Evolutionary conservation across 768 basidiomycete genomes (phyloP).

Genomic region (Podaxis pistillaris): DNA sequence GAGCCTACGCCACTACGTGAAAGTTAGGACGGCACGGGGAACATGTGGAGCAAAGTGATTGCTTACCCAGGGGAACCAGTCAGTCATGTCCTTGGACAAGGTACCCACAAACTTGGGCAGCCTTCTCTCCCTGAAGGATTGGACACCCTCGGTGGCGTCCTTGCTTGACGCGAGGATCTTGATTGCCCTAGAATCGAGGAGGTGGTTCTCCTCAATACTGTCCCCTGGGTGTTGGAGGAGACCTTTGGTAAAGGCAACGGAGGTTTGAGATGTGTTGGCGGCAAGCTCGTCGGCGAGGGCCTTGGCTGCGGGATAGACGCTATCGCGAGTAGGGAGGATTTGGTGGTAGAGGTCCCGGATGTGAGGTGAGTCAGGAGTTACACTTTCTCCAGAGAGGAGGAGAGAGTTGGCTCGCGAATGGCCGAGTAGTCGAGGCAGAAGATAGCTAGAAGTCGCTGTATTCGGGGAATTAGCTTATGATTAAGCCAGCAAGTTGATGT

Average conservation of each 20-base stretch:
- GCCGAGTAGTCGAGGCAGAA: slow-evolving; percentile 55
- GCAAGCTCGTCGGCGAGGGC: slow-evolving; percentile 52
- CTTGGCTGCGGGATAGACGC: slow-evolving; percentile 51
- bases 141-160: slow-evolving; percentile 48
- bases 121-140: slow-evolving; percentile 48
- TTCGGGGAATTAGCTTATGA: neutral
- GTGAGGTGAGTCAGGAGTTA: slow-evolving; percentile 42
- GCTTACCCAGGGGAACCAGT: slow-evolving; percentile 55
- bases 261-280: slow-evolving; percentile 47
- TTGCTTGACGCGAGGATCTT: slow-evolving; percentile 32
- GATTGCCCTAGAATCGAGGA: slow-evolving; percentile 51
- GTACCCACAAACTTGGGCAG: slow-evolving; percentile 43
- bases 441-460: slow-evolving; percentile 33
- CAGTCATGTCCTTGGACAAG: slow-evolving; percentile 36
- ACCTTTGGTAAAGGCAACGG: slow-evolving; percentile 50
- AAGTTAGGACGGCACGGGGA: neutral
- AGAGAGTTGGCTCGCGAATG: slow-evolving; percentile 49
- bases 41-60: neutral
- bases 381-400: slow-evolving; percentile 45
- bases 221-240: slow-evolving; percentile 49
- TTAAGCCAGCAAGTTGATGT: neutral
- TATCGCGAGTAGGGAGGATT: slow-evolving; percentile 46
- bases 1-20: slow-evolving; percentile 35
- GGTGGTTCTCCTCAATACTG: slow-evolving; percentile 51
- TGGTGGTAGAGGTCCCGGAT: slow-evolving; percentile 45